Evolutionary conservation across 1,139 yeast species (phyloP), one percentile per base, ranked within the genome.

Genomic region (Sugiyamaella castrensis): DNA sequence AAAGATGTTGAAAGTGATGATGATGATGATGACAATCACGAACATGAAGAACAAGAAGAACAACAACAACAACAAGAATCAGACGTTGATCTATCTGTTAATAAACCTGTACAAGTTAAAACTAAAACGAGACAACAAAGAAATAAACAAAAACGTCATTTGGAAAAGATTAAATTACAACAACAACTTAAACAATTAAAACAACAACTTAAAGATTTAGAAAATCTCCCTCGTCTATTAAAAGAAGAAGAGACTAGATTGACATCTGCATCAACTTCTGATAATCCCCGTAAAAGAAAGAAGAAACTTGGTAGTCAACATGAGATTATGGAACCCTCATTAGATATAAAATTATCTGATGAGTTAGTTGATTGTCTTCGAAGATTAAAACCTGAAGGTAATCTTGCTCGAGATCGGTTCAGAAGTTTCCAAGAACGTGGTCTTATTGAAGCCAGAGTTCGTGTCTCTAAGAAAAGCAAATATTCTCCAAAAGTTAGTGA

Each of bases 381-480:
- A 66, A 79, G 83, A 57, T 73, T 92, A 63, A 86, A 80, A 65
- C 95, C 98, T 0, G 98, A 94, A 71, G 98, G 98, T 19, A 87
- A 85, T 63, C 71, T 88, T 52, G 74, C 88, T 44, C 82, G 84
- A 58, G 97, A 91, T 63, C 82, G 88, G 55, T 83, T 92, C 82
- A 76, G 83, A 66, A 80, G 79, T 51, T 69, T 92, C 57, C 98
- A 92, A 71, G 79, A 87, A 53, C 76, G 82, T 41, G 99, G 98
- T 57, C 79, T 84, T 64, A 76, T 92, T 50, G 98, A 92, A 67
- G 75, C 96, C 7, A 79, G 97, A 69, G 77, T 84, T 43, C 89
- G 87, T 9, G 80, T 80, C 42, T 77, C 76, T 53, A 81, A 79
- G 71, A 81, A 78, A 66, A 80, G 87, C 67, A 63, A 62, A 51